Evolutionary conservation across 169 alveolate genomes (phyloP), one percentile per base, ranked within the genome.

Genomic region (Eimeria necatrix): DNA sequence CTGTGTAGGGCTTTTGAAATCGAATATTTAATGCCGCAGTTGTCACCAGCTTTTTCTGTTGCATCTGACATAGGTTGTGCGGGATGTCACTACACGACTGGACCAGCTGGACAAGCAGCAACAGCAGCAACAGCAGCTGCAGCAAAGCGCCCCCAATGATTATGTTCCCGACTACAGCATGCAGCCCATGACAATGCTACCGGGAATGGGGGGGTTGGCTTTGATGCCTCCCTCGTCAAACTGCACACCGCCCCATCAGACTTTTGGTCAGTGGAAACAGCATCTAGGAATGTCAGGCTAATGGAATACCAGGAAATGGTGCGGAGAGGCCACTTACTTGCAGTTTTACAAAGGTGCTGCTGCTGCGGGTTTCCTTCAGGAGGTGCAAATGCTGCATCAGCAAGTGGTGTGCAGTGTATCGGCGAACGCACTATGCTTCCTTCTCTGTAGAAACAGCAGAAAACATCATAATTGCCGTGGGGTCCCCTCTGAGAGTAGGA

Each of bases 41-140:
- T 32, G 41, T 32, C 41, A 32, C 41, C 41, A 2, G 2, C 41
- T 32, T 32, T 41, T 74, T 0, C 70, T 68, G 51, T 49, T 76
- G 48, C 80, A 12, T 80, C 73, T 32, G 83, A 3, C 24, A 53
- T 95, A 96, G 95, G 85, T 93, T 70, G 94, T 98, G 89, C 95
- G 98, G 46, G 98, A 97, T 80, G 94, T 97, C 59, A 95, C 98
- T 59, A 76, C 95, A 64, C 97, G 98, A 87, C 95, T 97, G 48
- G 98, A 97, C 14, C 92, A 92, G 24, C 96, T 97, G 95, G 98
- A 97, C 96, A 97, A 97, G 96, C 97, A 97, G 94, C 94, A 95
- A 85, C 96, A 97, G 94, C 96, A 97, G 86, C 98, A 96, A 93
- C 97, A 97, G 94, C 97, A 96, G 95, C 95, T 97, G 97, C 97